These are phyloP conservation scores for Jacaranda copaia DNA, from an alignment of 257 asterid species.

Conservation along the genomic window DNA sequence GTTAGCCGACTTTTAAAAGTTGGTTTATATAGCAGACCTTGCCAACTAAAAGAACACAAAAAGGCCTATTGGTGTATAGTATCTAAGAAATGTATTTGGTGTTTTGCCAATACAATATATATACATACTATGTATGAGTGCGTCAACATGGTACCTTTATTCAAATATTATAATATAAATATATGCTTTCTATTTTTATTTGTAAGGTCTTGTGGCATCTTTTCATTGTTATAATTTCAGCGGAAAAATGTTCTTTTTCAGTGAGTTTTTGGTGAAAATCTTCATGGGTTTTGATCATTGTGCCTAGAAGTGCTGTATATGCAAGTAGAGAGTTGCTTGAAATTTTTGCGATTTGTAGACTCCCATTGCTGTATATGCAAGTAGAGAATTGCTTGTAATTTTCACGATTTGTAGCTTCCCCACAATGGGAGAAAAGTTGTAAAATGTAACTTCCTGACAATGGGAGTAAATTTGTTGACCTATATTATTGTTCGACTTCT, in stretches of 20 bases:
- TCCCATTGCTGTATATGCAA: neutral
- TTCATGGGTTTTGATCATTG: conserved; percentile 16
- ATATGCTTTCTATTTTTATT: too few relatives aligned
- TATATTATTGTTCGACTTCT: neutral
- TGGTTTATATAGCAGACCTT: too few relatives aligned
- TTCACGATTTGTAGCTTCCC: neutral
- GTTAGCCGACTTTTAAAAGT: too few relatives aligned
- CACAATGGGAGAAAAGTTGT: neutral
- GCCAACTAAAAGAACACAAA: too few relatives aligned
- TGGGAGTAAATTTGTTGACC: neutral
- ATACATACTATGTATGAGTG: too few relatives aligned
- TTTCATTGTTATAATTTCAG: neutral
- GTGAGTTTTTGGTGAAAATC: conserved; percentile 8
- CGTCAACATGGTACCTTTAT: too few relatives aligned
- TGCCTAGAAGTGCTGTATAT: conserved; percentile 13
- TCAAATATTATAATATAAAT: too few relatives aligned
- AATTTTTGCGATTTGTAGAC: neutral
- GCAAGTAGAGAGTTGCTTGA: neutral
- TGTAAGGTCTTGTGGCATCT: too few relatives aligned
- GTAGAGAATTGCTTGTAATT: neutral
- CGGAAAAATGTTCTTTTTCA: conserved; percentile 8
- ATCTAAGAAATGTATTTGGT: too few relatives aligned
- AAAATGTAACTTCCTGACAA: neutral
- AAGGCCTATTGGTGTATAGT: too few relatives aligned
- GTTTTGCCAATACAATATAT: too few relatives aligned